phyloP scores from a whole-genome alignment of 306 rosid genomes.

The Heteromeles arbutifolia region DNA sequence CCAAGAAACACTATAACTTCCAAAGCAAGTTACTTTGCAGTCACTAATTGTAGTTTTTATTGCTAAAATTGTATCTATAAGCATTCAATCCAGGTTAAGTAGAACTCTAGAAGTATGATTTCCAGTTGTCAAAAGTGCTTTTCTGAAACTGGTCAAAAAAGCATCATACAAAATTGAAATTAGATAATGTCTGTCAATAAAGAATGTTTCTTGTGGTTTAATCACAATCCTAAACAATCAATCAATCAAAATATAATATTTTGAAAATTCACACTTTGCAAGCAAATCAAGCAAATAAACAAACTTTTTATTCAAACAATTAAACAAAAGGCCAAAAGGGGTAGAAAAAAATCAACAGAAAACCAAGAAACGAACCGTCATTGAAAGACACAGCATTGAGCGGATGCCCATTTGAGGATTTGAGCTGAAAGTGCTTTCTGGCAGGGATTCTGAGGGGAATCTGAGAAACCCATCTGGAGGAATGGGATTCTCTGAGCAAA shows the following conservation, averaged over 20 bases:
- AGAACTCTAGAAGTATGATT: neutral
- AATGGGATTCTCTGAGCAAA: conserved; percentile 25
- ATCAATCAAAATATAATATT: neutral
- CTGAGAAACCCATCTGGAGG: conserved; percentile 31
- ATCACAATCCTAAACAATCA: neutral
- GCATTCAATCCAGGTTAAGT: neutral
- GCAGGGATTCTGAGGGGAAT: conserved; percentile 25
- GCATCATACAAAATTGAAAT: neutral
- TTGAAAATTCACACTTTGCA: neutral
- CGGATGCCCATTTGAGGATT: conserved; percentile 74
- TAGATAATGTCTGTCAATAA: neutral
- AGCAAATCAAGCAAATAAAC: too few relatives aligned
- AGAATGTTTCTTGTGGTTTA: neutral
- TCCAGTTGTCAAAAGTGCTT: neutral
- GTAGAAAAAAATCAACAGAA: neutral
- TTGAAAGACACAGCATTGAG: conserved; percentile 54
- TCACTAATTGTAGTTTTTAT: neutral
- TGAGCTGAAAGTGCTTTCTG: conserved; percentile 50
- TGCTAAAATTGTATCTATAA: neutral
- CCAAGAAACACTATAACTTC: neutral
- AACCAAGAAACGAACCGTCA: conserved; percentile 50
- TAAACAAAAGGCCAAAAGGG: neutral
- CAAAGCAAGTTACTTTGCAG: neutral
- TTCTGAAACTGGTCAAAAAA: neutral
- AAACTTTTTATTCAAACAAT: neutral